Percentiles rank a stretch among this genome's conserved stretches.
These are phyloP conservation scores for Hanseniaspora meyeri DNA, from an alignment of 805 yeast species.

Conservation along the genomic window DNA sequence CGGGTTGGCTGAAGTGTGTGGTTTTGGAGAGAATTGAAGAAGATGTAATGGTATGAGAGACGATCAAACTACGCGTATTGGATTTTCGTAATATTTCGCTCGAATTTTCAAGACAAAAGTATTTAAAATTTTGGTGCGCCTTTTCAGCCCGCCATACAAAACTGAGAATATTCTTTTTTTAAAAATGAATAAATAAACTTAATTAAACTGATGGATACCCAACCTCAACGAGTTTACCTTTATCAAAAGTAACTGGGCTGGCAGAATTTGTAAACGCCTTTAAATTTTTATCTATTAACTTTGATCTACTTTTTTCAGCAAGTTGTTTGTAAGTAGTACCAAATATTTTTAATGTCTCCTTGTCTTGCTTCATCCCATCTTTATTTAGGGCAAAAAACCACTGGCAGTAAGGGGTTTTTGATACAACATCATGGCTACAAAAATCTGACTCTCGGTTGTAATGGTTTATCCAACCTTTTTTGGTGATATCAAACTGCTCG, in stretches of 20 bases:
- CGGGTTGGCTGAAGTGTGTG: neutral
- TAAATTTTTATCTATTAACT: neutral
- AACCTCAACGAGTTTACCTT: neutral
- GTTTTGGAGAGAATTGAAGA: neutral
- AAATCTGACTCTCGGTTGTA: neutral
- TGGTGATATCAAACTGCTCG: neutral
- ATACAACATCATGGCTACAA: neutral
- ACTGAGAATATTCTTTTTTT: too few species aligned
- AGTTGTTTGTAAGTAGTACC: neutral
- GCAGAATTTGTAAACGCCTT: neutral
- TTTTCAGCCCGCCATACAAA: neutral
- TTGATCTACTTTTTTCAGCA: neutral
- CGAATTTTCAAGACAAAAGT: too few species aligned
- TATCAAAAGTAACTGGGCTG: neutral
- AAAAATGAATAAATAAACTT: too few species aligned
- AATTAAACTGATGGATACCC: neutral
- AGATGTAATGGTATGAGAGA: neutral
- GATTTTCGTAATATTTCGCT: too few species aligned
- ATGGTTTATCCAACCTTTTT: neutral
- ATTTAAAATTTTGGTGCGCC: too few species aligned
- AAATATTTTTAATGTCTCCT: neutral
- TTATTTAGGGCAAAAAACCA: neutral
- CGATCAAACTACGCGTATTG: neutral
- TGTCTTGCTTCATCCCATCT: neutral
- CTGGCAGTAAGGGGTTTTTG: neutral